These are phyloP conservation scores for Corylus heterophylla DNA, from an alignment of 306 rosid genomes.

Conservation along the genomic window DNA sequence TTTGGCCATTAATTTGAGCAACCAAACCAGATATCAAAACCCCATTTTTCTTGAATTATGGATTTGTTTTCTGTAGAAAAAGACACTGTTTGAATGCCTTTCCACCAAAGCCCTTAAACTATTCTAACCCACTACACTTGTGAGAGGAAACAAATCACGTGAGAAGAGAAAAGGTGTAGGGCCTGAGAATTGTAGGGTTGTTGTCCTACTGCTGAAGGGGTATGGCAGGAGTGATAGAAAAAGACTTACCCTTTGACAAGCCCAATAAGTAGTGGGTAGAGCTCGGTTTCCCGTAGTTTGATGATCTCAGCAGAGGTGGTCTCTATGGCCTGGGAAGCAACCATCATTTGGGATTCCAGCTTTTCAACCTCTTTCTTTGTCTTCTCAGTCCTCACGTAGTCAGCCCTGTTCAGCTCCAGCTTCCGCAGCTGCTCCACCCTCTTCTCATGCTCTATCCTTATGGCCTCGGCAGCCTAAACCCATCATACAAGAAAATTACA, in stretches of 20 bases:
- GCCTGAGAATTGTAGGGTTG: constrained; percentile 7
- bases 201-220: not conserved
- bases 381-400: constrained; percentile 86
- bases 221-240: not conserved
- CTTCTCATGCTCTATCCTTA: constrained; percentile 78
- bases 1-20: not conserved
- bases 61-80: not conserved
- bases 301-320: constrained; percentile 80
- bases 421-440: constrained; percentile 64
- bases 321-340: constrained; percentile 87
- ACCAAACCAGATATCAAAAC: not conserved
- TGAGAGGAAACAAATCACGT: not conserved
- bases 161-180: not conserved
- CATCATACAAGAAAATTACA: constrained; percentile 17
- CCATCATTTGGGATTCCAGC: constrained; percentile 90
- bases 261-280: constrained; percentile 83
- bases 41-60: not conserved
- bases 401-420: constrained; percentile 83
- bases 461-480: constrained; percentile 67
- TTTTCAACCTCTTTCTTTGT: constrained; percentile 87
- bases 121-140: not conserved
- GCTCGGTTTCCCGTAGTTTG: constrained; percentile 80
- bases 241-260: constrained; percentile 88
- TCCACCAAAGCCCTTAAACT: too few species aligned
- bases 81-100: too few species aligned